These are phyloP conservation scores for Rubus idaeus DNA, from an alignment of 306 rosid species.

Conservation along the genomic window DNA sequence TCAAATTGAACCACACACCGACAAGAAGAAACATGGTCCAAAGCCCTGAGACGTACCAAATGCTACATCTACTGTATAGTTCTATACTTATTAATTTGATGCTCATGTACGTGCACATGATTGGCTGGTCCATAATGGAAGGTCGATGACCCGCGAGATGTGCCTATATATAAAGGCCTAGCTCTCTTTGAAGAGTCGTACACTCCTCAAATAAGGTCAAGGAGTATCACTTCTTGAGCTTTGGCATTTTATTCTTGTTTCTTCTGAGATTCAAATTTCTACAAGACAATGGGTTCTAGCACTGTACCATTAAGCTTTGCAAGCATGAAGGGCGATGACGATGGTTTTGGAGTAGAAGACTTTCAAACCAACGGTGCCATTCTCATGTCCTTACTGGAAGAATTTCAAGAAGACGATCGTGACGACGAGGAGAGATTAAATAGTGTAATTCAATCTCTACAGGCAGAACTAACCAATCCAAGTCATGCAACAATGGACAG, in stretches of 20 bases:
- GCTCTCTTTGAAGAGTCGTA: not conserved
- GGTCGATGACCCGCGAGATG: not conserved
- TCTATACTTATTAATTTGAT: not conserved
- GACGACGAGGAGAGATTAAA: constrained; percentile 46
- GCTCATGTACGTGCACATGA: constrained; percentile 1
- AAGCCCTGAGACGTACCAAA: not conserved
- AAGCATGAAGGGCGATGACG: constrained; percentile 13
- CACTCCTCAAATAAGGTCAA: not conserved
- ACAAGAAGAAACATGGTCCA: not conserved
- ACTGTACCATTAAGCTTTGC: not conserved
- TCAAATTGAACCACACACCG: not conserved
- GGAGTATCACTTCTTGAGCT: not conserved
- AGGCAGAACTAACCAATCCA: constrained; percentile 41
- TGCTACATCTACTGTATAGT: not conserved
- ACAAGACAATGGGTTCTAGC: not conserved
- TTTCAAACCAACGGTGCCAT: constrained; percentile 34
- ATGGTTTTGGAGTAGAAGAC: constrained; percentile 26
- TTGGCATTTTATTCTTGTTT: not conserved
- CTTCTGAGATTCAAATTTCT: not conserved
- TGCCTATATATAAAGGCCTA: not conserved
- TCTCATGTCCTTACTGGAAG: constrained; percentile 46
- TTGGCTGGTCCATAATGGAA: not conserved
- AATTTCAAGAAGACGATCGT: constrained; percentile 38
- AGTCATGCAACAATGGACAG: not conserved
- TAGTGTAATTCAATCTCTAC: constrained; percentile 51